These are phyloP conservation scores for Aspergillus conjunctus DNA, from an alignment of 495 filamentous ascomycete genomes.

Conservation along the genomic window DNA sequence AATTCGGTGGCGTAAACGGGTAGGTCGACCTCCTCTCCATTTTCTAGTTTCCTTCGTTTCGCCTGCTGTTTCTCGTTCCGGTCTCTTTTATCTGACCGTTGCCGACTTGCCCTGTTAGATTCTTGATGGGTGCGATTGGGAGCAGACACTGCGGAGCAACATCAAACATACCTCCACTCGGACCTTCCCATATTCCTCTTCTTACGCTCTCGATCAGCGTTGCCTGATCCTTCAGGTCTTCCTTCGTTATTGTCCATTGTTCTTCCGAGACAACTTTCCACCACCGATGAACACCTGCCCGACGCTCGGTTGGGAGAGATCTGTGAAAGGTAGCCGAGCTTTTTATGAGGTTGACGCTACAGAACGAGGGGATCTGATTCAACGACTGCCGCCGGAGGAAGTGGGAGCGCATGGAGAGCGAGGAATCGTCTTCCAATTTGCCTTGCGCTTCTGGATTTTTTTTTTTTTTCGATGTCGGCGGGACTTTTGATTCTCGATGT, in stretches of 20 bases:
- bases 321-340: neutral
- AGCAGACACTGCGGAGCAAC: neutral
- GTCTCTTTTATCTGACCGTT: conserved; percentile 63
- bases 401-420: conserved; percentile 24
- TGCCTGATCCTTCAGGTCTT: conserved; percentile 39
- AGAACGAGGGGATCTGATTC: conserved; percentile 14
- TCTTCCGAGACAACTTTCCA: conserved; percentile 7
- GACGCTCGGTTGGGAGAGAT: conserved; percentile 2
- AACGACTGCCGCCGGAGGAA: conserved; percentile 18
- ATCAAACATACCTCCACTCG: conserved; percentile 60
- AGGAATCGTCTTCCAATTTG: neutral
- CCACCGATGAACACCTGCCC: conserved; percentile 6
- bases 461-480: conserved; percentile 3
- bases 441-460: conserved; percentile 3
- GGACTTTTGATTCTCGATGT: neutral
- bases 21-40: conserved; percentile 40
- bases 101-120: conserved; percentile 67
- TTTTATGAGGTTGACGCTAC: conserved; percentile 1
- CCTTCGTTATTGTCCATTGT: conserved; percentile 46
- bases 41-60: conserved; percentile 61
- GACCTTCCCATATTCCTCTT: conserved; percentile 66
- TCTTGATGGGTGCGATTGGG: conserved; percentile 17
- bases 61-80: conserved; percentile 57
- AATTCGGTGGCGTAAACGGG: conserved; percentile 60
- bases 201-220: conserved; percentile 53